phyloP scores from a whole-genome alignment of 768 basidiomycete genomes.

The Lactifluus echinatus region DNA sequence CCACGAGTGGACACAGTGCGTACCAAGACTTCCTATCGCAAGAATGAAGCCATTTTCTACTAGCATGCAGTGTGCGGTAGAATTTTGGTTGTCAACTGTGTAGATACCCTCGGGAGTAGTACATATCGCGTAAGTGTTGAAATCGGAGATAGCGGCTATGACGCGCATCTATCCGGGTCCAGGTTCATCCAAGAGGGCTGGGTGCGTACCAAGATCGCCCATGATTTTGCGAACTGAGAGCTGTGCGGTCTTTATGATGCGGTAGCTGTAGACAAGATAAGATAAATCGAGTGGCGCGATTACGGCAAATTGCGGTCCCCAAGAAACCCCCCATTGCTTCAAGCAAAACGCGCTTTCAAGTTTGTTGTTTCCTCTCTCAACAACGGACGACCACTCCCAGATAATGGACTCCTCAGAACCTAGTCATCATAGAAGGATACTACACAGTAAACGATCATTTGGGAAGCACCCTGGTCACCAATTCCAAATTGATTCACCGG shows the following conservation, averaged over 20 bases:
- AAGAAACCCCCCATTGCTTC: background rate
- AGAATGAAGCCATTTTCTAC: constrained; percentile 8
- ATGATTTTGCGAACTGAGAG: background rate
- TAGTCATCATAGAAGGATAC: constrained; percentile 21
- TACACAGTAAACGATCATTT: constrained; percentile 53
- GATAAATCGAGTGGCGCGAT: background rate
- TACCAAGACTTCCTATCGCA: constrained; percentile 9
- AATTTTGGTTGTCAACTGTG: constrained; percentile 46
- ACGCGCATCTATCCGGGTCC: background rate
- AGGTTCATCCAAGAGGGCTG: background rate
- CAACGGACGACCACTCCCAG: background rate
- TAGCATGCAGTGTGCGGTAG: constrained; percentile 9
- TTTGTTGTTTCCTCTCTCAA: background rate
- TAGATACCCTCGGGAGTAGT: constrained; percentile 47
- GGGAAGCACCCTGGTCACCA: constrained; percentile 50
- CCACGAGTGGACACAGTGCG: constrained; percentile 12
- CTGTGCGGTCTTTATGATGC: background rate
- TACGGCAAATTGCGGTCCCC: constrained; percentile 11
- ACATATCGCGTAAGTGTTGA: constrained; percentile 49
- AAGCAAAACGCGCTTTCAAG: background rate
- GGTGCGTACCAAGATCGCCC: background rate
- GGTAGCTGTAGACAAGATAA: constrained; percentile 10
- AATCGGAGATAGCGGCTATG: constrained; percentile 15
- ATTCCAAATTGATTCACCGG: constrained; percentile 54
- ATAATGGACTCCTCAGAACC: constrained; percentile 16